Percentiles rank a stretch among this genome's conserved stretches.
These are phyloP conservation scores for Botrytis deweyae DNA, from an alignment of 2,329 filamentous ascomycete species.

Conservation along the genomic window DNA sequence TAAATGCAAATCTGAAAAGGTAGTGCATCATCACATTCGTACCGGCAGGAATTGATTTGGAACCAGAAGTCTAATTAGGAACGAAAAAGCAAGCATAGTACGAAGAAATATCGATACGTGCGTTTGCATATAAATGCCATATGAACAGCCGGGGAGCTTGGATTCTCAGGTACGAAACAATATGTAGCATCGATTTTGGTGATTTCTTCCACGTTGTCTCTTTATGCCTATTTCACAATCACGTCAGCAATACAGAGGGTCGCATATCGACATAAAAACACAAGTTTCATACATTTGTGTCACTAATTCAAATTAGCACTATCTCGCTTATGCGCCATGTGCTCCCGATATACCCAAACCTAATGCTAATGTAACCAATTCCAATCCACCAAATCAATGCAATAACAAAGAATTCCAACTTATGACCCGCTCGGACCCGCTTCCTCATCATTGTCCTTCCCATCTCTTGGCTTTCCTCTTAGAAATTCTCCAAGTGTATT, in stretches of 20 bases:
- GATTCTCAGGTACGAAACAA: neutral
- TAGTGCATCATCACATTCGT: neutral
- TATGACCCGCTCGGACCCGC: slow-evolving; percentile 35
- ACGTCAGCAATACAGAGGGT: no score
- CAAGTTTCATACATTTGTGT: slow-evolving; percentile 8
- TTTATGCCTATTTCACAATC: neutral
- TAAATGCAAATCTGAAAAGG: neutral
- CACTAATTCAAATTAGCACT: neutral
- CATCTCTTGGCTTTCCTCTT: slow-evolving; percentile 29
- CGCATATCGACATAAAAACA: neutral
- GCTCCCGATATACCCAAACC: slow-evolving; percentile 14
- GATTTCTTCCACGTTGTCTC: neutral
- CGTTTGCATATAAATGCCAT: neutral
- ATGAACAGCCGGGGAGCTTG: neutral
- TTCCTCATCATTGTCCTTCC: slow-evolving; percentile 28
- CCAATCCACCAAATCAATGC: slow-evolving; percentile 7
- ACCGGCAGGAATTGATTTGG: neutral
- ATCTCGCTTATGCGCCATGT: slow-evolving; percentile 12
- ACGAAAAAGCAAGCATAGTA: neutral
- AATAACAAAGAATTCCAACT: slow-evolving; percentile 11
- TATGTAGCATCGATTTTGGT: neutral
- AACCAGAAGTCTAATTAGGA: neutral
- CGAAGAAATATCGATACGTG: neutral
- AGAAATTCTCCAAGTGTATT: slow-evolving; percentile 37
- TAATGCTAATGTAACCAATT: slow-evolving; percentile 17